phyloP scores from a whole-genome alignment of 495 filamentous ascomycete species.

The Annulohypoxylon maeteangense region DNA sequence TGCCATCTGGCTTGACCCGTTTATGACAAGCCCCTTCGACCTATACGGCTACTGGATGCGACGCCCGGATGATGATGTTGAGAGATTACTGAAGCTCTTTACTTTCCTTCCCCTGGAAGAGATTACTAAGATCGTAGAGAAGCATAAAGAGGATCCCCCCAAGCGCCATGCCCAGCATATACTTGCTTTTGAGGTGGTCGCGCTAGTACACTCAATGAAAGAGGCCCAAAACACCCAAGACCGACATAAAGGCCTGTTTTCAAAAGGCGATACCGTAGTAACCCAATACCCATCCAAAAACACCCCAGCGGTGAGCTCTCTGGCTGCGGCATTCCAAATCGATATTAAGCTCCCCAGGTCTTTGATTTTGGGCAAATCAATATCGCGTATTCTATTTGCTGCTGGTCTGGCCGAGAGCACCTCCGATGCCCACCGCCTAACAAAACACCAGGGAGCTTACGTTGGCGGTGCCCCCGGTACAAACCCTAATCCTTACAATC shows the following conservation, averaged over 20 bases:
- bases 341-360: conserved; percentile 74
- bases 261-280: conserved; percentile 33
- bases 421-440: conserved; percentile 73
- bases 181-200: conserved; percentile 82
- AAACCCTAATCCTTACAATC: conserved; percentile 28
- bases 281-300: conserved; percentile 4
- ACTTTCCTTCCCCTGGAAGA: conserved; percentile 80
- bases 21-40: conserved; percentile 83
- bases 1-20: conserved; percentile 89
- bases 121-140: conserved; percentile 71
- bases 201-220: conserved; percentile 76
- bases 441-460: conserved; percentile 68
- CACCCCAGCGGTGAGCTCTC: not conserved
- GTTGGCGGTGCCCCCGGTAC: conserved; percentile 69
- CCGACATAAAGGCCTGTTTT: conserved; percentile 69
- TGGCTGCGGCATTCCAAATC: conserved; percentile 45
- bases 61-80: conserved; percentile 81
- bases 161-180: conserved; percentile 81
- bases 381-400: conserved; percentile 72
- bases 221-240: conserved; percentile 65
- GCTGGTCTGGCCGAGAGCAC: conserved; percentile 73
- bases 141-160: conserved; percentile 72
- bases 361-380: conserved; percentile 68
- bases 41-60: conserved; percentile 89
- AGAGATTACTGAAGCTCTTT: conserved; percentile 85